Evolutionary conservation across 140 eudicot species (phyloP).

Genomic region (Anethum foeniculum): DNA sequence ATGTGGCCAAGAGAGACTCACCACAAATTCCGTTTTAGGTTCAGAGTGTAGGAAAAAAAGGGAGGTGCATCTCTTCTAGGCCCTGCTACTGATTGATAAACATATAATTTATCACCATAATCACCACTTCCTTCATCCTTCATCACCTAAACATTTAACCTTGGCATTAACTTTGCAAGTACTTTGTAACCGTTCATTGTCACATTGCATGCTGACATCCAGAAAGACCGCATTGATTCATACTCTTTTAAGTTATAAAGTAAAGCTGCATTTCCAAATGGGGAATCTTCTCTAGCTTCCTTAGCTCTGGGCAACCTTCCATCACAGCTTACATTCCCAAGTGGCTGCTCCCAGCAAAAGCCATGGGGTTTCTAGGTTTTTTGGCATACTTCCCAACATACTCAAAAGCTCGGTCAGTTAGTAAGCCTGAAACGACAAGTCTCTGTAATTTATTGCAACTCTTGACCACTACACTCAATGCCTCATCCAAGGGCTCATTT

Average conservation of each 20-base stretch:
- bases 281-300: slow-evolving; percentile 69
- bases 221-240: slow-evolving; percentile 70
- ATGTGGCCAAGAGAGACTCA: neutral
- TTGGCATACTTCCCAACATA: slow-evolving; percentile 73
- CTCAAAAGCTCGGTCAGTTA: slow-evolving; percentile 60
- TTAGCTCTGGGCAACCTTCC: slow-evolving; percentile 52
- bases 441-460: slow-evolving; percentile 48
- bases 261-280: slow-evolving; percentile 63
- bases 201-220: slow-evolving; percentile 80
- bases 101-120: slow-evolving; percentile 47
- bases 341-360: slow-evolving; percentile 75
- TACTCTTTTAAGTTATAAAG: slow-evolving; percentile 38
- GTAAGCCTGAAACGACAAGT: slow-evolving; percentile 68
- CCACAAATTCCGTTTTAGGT: neutral
- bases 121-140: slow-evolving; percentile 47
- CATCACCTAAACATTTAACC: slow-evolving; percentile 74
- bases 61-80: slow-evolving; percentile 70
- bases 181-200: slow-evolving; percentile 45
- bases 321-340: slow-evolving; percentile 54
- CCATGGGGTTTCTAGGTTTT: slow-evolving; percentile 62
- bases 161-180: slow-evolving; percentile 44
- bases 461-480: slow-evolving; percentile 66
- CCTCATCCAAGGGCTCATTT: slow-evolving; percentile 71
- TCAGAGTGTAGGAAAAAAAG: slow-evolving; percentile 53
- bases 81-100: slow-evolving; percentile 71